Conservation (phyloP, 305 asterid species). For the Fraxinus nigra region DNA sequence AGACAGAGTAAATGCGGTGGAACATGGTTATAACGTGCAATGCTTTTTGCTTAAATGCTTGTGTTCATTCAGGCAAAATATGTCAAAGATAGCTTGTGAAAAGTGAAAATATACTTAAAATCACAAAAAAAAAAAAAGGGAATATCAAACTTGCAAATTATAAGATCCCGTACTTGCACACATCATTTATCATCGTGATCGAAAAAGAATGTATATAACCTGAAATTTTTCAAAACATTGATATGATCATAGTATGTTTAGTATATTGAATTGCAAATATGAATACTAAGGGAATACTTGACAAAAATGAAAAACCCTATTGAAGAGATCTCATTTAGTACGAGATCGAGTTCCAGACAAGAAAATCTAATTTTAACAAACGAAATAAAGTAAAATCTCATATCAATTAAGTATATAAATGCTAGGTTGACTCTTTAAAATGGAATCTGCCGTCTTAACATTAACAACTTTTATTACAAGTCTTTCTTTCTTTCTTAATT, state of each 20-base stretch:
- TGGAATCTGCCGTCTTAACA: neutral
- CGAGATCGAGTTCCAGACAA: neutral
- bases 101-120: neutral
- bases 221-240: neutral
- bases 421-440: too few species aligned
- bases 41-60: constrained; percentile 11
- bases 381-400: neutral
- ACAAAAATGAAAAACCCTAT: neutral
- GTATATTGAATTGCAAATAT: neutral
- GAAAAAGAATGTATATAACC: neutral
- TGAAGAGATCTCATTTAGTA: neutral
- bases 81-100: neutral
- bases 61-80: constrained; percentile 30
- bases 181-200: too few species aligned
- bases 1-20: neutral
- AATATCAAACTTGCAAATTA: neutral
- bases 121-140: neutral
- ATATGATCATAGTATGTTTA: neutral
- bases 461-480: neutral
- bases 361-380: too few species aligned
- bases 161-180: neutral
- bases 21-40: neutral
- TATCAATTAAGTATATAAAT: neutral
- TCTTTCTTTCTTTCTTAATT: neutral
- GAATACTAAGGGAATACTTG: neutral